These are phyloP conservation scores for Penstemon newberryi DNA, from an alignment of 257 asterid species.

Conservation along the genomic window DNA sequence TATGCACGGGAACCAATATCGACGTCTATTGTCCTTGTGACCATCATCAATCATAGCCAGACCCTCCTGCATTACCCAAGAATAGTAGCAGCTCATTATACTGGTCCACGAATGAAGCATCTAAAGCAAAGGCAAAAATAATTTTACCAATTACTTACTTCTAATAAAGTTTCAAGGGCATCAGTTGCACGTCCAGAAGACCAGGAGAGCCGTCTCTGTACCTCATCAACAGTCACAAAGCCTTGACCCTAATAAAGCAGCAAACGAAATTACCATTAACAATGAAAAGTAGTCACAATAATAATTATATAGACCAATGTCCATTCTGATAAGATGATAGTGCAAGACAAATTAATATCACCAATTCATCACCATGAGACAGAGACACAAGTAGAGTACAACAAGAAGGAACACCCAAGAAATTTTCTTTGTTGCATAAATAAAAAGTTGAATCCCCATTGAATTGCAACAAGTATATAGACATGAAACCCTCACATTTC, in stretches of 20 bases:
- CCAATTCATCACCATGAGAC: not conserved
- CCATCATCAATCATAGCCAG: conserved; percentile 94
- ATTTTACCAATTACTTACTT: conserved; percentile 47
- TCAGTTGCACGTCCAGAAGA: conserved; percentile 88
- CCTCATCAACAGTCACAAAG: conserved; percentile 85
- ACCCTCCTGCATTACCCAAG: conserved; percentile 61
- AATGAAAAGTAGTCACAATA: not conserved
- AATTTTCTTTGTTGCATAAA: not conserved
- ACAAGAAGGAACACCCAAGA: not conserved
- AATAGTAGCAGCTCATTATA: conserved; percentile 1
- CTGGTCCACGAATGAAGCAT: not conserved
- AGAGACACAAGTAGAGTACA: not conserved
- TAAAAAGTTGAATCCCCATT: not conserved
- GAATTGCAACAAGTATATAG: not conserved
- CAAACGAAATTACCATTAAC: conserved; percentile 8
- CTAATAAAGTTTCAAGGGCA: conserved; percentile 86
- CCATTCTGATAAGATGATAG: not conserved
- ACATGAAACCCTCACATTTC: not conserved
- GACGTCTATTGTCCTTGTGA: conserved; percentile 63
- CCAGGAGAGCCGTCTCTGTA: conserved; percentile 80
- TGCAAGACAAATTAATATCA: not conserved
- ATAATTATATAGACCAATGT: not conserved
- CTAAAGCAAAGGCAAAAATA: conserved; percentile 10
- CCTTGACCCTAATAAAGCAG: conserved; percentile 69
- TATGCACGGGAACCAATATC: conserved; percentile 90